phyloP scores from a whole-genome alignment of 495 filamentous ascomycete species.

The Evernia prunastri region DNA sequence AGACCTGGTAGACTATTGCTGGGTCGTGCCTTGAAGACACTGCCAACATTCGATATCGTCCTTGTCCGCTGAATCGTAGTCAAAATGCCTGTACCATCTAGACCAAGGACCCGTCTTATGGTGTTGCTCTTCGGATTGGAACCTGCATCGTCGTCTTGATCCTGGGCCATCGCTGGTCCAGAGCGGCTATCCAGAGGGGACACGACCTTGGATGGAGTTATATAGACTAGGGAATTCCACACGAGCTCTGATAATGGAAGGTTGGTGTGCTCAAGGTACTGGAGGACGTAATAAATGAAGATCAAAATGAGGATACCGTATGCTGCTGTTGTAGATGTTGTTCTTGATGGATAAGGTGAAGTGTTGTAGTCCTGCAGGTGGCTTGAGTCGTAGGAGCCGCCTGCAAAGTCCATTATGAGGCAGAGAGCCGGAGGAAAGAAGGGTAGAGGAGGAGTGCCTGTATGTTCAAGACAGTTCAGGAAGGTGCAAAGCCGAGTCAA shows the following conservation, averaged over 20 bases:
- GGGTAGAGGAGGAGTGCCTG: not conserved
- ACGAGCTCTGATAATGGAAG: constrained; percentile 36
- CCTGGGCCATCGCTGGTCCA: constrained; percentile 10
- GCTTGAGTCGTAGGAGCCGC: not conserved
- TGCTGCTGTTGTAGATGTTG: constrained; percentile 14
- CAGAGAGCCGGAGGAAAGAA: not conserved
- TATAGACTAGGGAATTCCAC: constrained; percentile 58
- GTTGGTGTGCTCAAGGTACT: constrained; percentile 30
- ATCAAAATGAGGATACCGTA: constrained; percentile 35
- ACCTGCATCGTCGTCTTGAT: constrained; percentile 28
- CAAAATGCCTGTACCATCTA: constrained; percentile 51
- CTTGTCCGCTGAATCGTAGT: constrained; percentile 43
- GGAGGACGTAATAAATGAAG: constrained; percentile 40
- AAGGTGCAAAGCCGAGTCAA: not conserved
- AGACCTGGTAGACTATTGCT: constrained; percentile 61
- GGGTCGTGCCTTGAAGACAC: constrained; percentile 35
- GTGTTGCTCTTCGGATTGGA: constrained; percentile 45
- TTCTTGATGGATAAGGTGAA: constrained; percentile 4
- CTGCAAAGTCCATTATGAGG: constrained; percentile 12
- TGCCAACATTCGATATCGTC: constrained; percentile 39
- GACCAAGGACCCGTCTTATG: constrained; percentile 58
- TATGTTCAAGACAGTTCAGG: not conserved
- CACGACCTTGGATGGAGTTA: constrained; percentile 55
- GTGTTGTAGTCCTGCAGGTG: constrained; percentile 3
- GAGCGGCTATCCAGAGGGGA: constrained; percentile 47